Evolutionary conservation across 306 rosid genomes (phyloP).

Genomic region (Mucuna pruriens): DNA sequence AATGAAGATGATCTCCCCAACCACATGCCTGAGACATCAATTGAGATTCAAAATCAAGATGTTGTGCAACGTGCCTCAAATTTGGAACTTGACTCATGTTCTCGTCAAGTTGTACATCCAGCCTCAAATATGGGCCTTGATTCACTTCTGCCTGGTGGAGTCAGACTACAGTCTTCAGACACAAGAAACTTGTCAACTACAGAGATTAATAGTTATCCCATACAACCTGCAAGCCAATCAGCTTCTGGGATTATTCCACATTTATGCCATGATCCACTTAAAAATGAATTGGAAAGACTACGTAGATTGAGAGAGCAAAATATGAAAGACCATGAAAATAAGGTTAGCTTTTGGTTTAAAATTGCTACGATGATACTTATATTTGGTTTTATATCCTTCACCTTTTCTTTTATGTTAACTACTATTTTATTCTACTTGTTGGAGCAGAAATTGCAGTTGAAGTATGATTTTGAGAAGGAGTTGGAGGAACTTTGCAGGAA

Average conservation of each 20-base stretch:
- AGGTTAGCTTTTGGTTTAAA: constrained; percentile 55
- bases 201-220: constrained; percentile 50
- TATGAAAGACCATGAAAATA: constrained; percentile 46
- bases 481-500: constrained; percentile 61
- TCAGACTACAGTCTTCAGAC: constrained; percentile 38
- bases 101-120: constrained; percentile 31
- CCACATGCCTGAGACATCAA: constrained; percentile 35
- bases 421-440: constrained; percentile 27
- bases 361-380: constrained; percentile 13
- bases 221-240: constrained; percentile 47
- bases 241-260: constrained; percentile 38
- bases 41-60: constrained; percentile 38
- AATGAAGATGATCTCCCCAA: constrained; percentile 32
- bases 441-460: constrained; percentile 68
- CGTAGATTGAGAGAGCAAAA: constrained; percentile 45
- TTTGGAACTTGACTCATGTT: constrained; percentile 32
- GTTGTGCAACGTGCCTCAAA: constrained; percentile 28
- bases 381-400: constrained; percentile 13
- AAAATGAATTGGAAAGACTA: constrained; percentile 64
- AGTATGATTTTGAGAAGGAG: constrained; percentile 65
- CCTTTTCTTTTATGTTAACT: constrained; percentile 7
- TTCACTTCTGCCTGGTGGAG: constrained; percentile 35
- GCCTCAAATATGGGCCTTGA: constrained; percentile 35
- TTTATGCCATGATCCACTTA: constrained; percentile 59
- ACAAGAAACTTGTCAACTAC: constrained; percentile 44